phyloP scores from a whole-genome alignment of 441 rosid genomes.

The Melastoma candidum region DNA sequence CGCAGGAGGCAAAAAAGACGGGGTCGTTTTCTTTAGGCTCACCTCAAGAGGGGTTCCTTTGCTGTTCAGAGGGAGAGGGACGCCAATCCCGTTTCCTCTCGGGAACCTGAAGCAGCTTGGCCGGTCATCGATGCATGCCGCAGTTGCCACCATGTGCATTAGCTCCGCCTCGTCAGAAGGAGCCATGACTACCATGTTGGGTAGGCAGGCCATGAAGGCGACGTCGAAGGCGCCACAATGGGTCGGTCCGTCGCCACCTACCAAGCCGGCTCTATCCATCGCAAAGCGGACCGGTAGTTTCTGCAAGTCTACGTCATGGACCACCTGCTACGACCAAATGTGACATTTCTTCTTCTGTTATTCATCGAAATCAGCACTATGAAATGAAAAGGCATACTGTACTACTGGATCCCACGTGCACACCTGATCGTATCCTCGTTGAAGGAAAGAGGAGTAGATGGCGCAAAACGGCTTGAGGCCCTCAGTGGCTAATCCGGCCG shows the following conservation, averaged over 20 bases:
- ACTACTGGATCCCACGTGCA: neutral
- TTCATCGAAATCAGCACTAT: neutral
- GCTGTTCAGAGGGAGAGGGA: constrained; percentile 34
- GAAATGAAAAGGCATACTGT: too few species aligned
- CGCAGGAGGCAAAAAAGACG: neutral
- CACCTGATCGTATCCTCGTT: constrained; percentile 43
- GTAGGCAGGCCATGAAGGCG: constrained; percentile 54
- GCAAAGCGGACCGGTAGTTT: constrained; percentile 63
- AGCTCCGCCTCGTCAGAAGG: constrained; percentile 57
- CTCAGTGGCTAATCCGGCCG: constrained; percentile 42
- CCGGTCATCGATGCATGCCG: constrained; percentile 46
- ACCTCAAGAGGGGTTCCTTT: constrained; percentile 52
- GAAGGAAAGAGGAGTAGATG: constrained; percentile 41
- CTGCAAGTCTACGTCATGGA: constrained; percentile 57
- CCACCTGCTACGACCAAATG: constrained; percentile 23
- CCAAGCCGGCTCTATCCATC: constrained; percentile 50
- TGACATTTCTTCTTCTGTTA: too few species aligned
- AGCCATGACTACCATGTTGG: constrained; percentile 68
- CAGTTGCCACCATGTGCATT: constrained; percentile 54
- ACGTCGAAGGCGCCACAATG: constrained; percentile 56
- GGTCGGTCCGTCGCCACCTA: constrained; percentile 62
- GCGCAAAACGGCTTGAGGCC: constrained; percentile 47
- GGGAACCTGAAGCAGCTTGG: constrained; percentile 57
- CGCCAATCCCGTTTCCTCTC: constrained; percentile 44
- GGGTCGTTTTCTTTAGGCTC: neutral